These are phyloP conservation scores for Moesziomyces antarcticus DNA, from an alignment of 1,284 basidiomycete species.

Conservation along the genomic window DNA sequence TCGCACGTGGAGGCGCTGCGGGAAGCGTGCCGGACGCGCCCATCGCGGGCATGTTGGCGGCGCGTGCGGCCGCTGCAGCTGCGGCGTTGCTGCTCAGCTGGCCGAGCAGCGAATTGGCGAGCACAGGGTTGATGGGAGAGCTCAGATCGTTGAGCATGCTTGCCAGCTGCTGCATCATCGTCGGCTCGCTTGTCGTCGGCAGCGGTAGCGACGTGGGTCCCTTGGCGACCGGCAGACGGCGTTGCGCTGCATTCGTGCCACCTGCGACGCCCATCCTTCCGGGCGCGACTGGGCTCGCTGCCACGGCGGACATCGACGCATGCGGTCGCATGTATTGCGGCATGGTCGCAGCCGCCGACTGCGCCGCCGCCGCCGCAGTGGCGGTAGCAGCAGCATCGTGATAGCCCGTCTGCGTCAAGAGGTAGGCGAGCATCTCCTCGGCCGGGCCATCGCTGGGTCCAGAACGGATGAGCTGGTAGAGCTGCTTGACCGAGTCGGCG, in stretches of 20 bases:
- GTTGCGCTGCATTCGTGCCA: constrained; percentile 9
- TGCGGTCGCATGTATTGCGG: constrained; percentile 17
- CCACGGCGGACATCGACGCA: constrained; percentile 5
- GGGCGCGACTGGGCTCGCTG: neutral
- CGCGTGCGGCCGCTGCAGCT: constrained; percentile 30
- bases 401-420: constrained; percentile 41
- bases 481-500: constrained; percentile 29
- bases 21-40: constrained; percentile 17
- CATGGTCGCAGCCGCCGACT: constrained; percentile 30
- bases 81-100: constrained; percentile 50
- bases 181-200: constrained; percentile 41
- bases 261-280: constrained; percentile 5
- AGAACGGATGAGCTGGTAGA: constrained; percentile 34
- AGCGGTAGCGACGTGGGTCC: constrained; percentile 40
- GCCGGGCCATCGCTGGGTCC: constrained; percentile 38
- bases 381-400: constrained; percentile 47
- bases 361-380: constrained; percentile 26
- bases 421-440: constrained; percentile 42
- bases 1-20: constrained; percentile 13
- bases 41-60: constrained; percentile 28
- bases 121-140: constrained; percentile 41
- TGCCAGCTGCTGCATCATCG: constrained; percentile 52
- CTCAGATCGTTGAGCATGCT: constrained; percentile 50
- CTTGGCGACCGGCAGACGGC: constrained; percentile 23
- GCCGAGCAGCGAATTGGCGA: constrained; percentile 43